Evolutionary conservation across 1,284 basidiomycete genomes (phyloP), one percentile per base, ranked within the genome.

Genomic region (Athelia psychrophila): DNA sequence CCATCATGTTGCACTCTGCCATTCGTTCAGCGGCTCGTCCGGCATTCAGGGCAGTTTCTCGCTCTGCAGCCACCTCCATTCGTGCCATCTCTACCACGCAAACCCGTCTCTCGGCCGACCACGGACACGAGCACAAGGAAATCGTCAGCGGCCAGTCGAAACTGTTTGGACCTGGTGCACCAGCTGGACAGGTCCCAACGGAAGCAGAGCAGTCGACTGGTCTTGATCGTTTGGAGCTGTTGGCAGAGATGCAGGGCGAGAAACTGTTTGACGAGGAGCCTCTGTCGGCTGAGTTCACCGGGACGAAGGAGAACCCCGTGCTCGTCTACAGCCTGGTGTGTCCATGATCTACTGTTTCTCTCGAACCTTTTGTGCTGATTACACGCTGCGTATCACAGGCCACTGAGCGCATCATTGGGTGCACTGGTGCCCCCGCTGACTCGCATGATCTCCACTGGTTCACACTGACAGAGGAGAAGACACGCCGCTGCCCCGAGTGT

Each of bases 141-240:
- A 30, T 30, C 27, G 27, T 13, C 6, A 30, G 13, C 13, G 27
- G 27, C 13, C 77, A 84, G 51, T 88, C 91, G 52, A 74, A 84
- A 57, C 74, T 93, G 58, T 87, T 79, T 61, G 93, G 93, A 59
- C 62, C 78, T 60, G 83, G 93, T 65, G 83, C 81, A 61, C 86
- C 91, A 71, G 52, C 83, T 13, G 93, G 93, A 58, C 78, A 86
- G 63, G 82, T 93, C 56, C 86, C 93, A 54, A 91, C 88, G 56
- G 90, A 93, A 73, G 80, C 89, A 65, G 80, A 91, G 62, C 96
- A 99, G 76, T 84, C 95, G 25, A 99, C 96, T 60, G 95, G 96
- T 86, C 80, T 98, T 55, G 95, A 98, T 75, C 92, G 96, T 72
- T 86, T 95, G 68, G 93, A 99, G 76, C 77, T 97, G 49, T 75